phyloP scores from a whole-genome alignment of 805 yeast species.

The Zygosaccharomyces siamensis region DNA sequence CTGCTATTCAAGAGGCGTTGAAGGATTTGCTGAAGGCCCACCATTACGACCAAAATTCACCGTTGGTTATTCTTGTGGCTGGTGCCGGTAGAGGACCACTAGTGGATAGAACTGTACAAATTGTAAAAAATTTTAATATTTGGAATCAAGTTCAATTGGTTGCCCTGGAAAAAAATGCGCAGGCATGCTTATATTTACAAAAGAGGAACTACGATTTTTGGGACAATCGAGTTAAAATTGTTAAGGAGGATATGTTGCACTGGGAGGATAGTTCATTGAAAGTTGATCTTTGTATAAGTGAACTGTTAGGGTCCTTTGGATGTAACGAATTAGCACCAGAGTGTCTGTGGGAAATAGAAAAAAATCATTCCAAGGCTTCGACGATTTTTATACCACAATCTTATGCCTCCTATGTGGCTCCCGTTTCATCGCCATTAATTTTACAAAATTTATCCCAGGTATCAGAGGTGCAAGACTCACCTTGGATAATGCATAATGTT shows the following conservation, averaged over 20 bases:
- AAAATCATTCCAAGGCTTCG: slow-evolving; percentile 35
- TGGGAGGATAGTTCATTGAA: slow-evolving; percentile 40
- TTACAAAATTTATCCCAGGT: slow-evolving; percentile 34
- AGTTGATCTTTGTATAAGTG: slow-evolving; percentile 66
- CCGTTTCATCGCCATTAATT: slow-evolving; percentile 56
- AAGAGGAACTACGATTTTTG: slow-evolving; percentile 49
- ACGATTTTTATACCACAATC: slow-evolving; percentile 61
- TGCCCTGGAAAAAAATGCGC: slow-evolving; percentile 70
- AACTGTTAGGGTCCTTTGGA: slow-evolving; percentile 85
- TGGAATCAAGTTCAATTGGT: slow-evolving; percentile 34
- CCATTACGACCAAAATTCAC: slow-evolving; percentile 9
- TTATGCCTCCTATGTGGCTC: slow-evolving; percentile 58
- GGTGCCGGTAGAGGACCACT: slow-evolving; percentile 92
- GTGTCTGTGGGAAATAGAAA: slow-evolving; percentile 48
- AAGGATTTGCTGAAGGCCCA: slow-evolving; percentile 29
- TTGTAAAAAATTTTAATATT: slow-evolving; percentile 35
- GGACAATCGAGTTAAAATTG: slow-evolving; percentile 47
- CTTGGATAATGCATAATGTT: slow-evolving; percentile 42
- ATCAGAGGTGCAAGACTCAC: slow-evolving; percentile 36
- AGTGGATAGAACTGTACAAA: slow-evolving; percentile 48
- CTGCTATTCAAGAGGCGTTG: slow-evolving; percentile 57
- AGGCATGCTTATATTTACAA: slow-evolving; percentile 49
- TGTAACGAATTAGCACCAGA: slow-evolving; percentile 91
- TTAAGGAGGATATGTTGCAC: slow-evolving; percentile 54
- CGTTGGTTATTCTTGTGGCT: slow-evolving; percentile 49